These are phyloP conservation scores for Kwoniella mangroviensis DNA, from an alignment of 768 basidiomycete species.

Conservation along the genomic window DNA sequence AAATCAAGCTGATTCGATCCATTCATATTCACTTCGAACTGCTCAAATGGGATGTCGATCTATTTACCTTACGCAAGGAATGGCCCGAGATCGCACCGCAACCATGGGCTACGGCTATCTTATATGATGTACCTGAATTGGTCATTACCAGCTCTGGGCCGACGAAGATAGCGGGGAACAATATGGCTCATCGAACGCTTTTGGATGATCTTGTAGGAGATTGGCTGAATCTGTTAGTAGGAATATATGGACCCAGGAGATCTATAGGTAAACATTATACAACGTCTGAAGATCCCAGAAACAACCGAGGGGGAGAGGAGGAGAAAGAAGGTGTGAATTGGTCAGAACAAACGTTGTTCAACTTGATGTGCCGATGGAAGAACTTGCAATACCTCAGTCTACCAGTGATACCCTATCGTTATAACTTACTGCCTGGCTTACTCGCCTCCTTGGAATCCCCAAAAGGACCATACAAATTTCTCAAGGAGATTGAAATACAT, in stretches of 20 bases:
- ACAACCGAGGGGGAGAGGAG: not conserved
- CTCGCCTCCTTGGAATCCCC: not conserved
- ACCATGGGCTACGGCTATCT: not conserved
- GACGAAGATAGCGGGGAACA: not conserved
- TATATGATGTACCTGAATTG: not conserved
- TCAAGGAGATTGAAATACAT: not conserved
- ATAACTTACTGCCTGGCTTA: not conserved
- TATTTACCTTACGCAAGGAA: not conserved
- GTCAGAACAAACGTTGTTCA: not conserved
- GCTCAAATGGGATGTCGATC: not conserved
- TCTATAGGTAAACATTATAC: not conserved
- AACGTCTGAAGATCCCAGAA: not conserved
- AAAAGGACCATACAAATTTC: not conserved
- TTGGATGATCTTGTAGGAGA: not conserved
- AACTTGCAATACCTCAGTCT: not conserved
- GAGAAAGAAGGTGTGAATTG: not conserved
- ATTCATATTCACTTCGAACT: not conserved
- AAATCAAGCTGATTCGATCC: not conserved
- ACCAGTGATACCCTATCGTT: not conserved
- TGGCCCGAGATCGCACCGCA: not conserved
- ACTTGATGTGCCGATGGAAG: not conserved
- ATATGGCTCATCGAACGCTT: not conserved
- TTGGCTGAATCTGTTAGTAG: not conserved
- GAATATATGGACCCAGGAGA: not conserved
- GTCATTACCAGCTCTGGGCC: not conserved